Percentiles rank a stretch among this genome's conserved stretches.
phyloP scores from a whole-genome alignment of 495 filamentous ascomycete genomes.

The Hypoxylon fuscum region DNA sequence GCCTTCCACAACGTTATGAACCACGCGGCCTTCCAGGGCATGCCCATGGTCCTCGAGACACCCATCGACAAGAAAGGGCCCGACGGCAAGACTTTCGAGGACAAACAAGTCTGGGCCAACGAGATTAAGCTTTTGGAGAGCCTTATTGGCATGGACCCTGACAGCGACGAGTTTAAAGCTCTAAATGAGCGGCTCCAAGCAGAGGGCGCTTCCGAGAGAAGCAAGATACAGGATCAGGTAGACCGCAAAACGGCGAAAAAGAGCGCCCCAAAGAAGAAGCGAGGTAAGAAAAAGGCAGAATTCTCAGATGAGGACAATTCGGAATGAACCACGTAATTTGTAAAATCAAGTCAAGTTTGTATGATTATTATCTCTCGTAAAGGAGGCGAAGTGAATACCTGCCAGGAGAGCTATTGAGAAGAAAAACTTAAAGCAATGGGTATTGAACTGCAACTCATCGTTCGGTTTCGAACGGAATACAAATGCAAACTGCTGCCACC shows the following conservation, averaged over 20 bases:
- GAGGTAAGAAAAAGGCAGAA: constrained; percentile 45
- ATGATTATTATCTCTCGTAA: not conserved
- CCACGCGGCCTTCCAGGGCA: constrained; percentile 72
- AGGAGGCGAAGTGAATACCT: too few species aligned
- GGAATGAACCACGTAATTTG: constrained; percentile 33
- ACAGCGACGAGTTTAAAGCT: constrained; percentile 71
- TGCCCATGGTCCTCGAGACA: constrained; percentile 95
- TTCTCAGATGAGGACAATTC: constrained; percentile 49
- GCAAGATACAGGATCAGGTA: constrained; percentile 78
- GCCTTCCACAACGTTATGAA: constrained; percentile 95
- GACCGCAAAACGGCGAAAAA: constrained; percentile 69
- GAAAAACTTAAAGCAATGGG: too few species aligned
- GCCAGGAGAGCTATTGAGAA: not conserved
- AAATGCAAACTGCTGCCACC: too few species aligned
- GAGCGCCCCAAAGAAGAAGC: constrained; percentile 45
- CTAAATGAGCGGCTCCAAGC: constrained; percentile 72
- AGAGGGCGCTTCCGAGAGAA: constrained; percentile 72
- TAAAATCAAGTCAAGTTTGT: not conserved
- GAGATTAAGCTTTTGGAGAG: constrained; percentile 92
- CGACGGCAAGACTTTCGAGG: constrained; percentile 67
- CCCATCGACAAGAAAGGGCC: constrained; percentile 76
- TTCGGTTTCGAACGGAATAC: too few species aligned
- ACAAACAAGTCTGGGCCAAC: constrained; percentile 80
- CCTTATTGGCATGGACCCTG: constrained; percentile 81
- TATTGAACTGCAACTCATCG: too few species aligned